These are phyloP conservation scores for Cymbidium sinense DNA, from an alignment of 106 monocot species.

Conservation along the genomic window DNA sequence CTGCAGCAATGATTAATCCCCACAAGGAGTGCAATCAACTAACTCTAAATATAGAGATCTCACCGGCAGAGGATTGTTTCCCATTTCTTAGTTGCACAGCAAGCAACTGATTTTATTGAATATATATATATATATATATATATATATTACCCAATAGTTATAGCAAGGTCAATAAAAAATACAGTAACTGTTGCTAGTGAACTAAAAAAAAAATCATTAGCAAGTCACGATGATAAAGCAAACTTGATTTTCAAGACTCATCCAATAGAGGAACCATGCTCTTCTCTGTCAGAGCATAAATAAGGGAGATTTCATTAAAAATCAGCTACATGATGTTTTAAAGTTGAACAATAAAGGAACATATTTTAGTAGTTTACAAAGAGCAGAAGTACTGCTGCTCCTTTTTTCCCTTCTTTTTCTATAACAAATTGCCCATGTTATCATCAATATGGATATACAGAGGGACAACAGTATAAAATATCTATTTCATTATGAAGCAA, in stretches of 20 bases:
- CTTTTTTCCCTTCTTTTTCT: background rate
- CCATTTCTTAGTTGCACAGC: background rate
- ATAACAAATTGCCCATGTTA: background rate
- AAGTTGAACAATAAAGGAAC: background rate
- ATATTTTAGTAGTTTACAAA: background rate
- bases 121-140: background rate
- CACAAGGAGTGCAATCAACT: background rate
- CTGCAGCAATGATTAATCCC: background rate
- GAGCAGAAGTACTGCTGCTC: background rate
- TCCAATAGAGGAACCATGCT: background rate
- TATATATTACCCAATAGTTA: background rate
- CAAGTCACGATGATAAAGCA: conserved; percentile 1
- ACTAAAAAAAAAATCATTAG: background rate
- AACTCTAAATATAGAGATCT: background rate
- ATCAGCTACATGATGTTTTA: background rate
- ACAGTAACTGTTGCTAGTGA: background rate
- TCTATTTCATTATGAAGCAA: no score
- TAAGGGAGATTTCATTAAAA: background rate
- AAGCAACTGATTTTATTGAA: background rate
- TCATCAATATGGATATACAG: background rate
- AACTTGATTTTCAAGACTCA: background rate
- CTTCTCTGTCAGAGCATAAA: background rate
- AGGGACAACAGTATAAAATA: background rate
- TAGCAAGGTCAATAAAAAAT: no score
- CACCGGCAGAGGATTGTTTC: no score